Evolutionary conservation across 371 early-diverging fungal species (phyloP), one percentile per base, ranked within the genome.

Genomic region (Dentiscutata heterogama): DNA sequence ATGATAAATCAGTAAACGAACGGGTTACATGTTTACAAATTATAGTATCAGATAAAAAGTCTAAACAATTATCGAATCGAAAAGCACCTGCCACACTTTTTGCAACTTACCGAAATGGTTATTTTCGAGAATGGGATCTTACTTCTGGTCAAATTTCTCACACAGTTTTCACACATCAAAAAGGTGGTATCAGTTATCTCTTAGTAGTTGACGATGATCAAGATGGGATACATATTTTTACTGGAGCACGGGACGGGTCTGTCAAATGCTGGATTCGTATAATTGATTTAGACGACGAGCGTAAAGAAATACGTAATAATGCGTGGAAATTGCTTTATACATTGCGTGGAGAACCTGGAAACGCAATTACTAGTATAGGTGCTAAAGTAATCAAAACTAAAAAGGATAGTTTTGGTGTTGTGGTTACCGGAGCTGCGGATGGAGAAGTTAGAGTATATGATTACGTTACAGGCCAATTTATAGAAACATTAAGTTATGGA

Each of bases 91-190:
- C 72, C 22, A 71, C 35, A 13, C n/a, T 80, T 13, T 46, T 80
- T 10, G 68, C 80, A 1, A 10, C 80, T 35, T 80, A 80, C 51
- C 53, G 71, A 16, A 50, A 71, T 80, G 80, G 80, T 11, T 70
- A 58, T 80, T 53, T 80, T 58, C 80, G 80, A 13, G 80, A 80
- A 46, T 80, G 80, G 80, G 58, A 80, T 42, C 18, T 80, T 39
- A 42, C 42, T 35, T 80, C 70, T 20, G 80, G 80, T 31, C 51
- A 60, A 14, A 25, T 80, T 42, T 22, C 56, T 14, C 56, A 80
- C 31, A 71, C 72, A 53, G 71, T 80, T 54, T 16, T 56, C 25
- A 80, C 80, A 39, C 35, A 71, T 71, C 80, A 80, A 39, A 80
- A 80, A 31, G 53, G 67, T 42, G 80, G 80, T 13, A 80, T 80